Evolutionary conservation across 2,329 filamentous ascomycete genomes (phyloP), one percentile per base, ranked within the genome.

Genomic region (Diaporthe ampelina): DNA sequence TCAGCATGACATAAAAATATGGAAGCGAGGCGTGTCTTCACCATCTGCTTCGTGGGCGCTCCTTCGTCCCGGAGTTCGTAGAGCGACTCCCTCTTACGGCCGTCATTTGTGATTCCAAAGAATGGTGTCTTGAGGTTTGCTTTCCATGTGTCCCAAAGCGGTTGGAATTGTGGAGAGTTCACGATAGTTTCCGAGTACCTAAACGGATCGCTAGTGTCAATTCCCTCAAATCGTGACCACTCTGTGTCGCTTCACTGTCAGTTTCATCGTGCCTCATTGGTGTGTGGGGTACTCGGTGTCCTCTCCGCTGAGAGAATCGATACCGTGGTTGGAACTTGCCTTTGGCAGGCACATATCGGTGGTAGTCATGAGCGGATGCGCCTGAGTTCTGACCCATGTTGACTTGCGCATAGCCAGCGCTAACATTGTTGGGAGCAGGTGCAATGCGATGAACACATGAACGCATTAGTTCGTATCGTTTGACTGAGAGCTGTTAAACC

Each of bases 41-140:
- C 58, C 58, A 61, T 61, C 15, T 59, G 35, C 24, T 29, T 24
- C 26, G 58, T 61, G n/a, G 58, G 58, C 24, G 58, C 58, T 26
- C 58, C 58, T 61, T 61, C 58, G 13, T 61, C 58, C 35, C 43
- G 58, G 3, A 61, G 58, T 0, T 26, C n/a, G 43, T 61, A 61
- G 11, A 61, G 58, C 5, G 13, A n/a, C 43, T 61, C 58, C 37
- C n/a, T 61, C n/a, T 61, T 61, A 1, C 15, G 58, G 6, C 58
- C 58, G 21, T 61, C 37, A 15, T 17, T 61, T 43, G 35, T 61
- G 3, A 45, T 61, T 15, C 58, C 58, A 21, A 43, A 29, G 15
- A 43, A 61, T 19, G 37, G 58, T 11, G 35, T 9, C 10, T 43
- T 37, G 24, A 61, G 58, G 15, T 61, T 61, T 21, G 35, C 15